Percentiles rank a stretch among this genome's conserved stretches.
Evolutionary conservation across 2,329 filamentous ascomycete species (phyloP).

Genomic region (Fusarium virguliforme): DNA sequence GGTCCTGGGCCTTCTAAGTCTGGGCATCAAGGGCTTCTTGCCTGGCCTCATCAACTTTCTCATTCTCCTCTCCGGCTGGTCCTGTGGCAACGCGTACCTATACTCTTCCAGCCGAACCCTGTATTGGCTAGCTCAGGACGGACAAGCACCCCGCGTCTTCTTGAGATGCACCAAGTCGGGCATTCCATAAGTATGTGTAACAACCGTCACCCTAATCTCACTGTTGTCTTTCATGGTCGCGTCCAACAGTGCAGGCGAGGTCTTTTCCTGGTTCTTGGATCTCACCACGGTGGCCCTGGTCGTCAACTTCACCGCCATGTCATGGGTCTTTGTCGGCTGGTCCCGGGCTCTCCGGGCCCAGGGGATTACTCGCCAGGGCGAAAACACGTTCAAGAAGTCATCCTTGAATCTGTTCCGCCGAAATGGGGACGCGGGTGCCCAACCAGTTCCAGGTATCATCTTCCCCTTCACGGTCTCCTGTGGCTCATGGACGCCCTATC

Average conservation of each 20-base stretch:
- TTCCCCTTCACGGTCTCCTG: slow-evolving; percentile 65
- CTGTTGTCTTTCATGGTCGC: slow-evolving; percentile 67
- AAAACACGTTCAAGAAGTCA: background rate
- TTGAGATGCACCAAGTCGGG: slow-evolving; percentile 72
- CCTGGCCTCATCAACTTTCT: slow-evolving; percentile 72
- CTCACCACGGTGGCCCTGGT: slow-evolving; percentile 70
- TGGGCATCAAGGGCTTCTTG: slow-evolving; percentile 65
- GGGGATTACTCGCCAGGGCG: slow-evolving; percentile 52
- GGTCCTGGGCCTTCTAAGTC: slow-evolving; percentile 71
- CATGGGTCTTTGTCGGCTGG: slow-evolving; percentile 61
- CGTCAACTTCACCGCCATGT: slow-evolving; percentile 68
- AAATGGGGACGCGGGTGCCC: slow-evolving; percentile 54
- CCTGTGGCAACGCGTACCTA: slow-evolving; percentile 64
- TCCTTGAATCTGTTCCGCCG: background rate
- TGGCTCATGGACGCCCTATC: slow-evolving; percentile 52
- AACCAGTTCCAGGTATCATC: slow-evolving; percentile 66
- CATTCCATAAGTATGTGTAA: slow-evolving; percentile 71
- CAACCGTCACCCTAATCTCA: slow-evolving; percentile 63
- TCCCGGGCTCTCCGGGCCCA: slow-evolving; percentile 67
- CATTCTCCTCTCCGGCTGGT: slow-evolving; percentile 69
- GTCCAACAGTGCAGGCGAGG: slow-evolving; percentile 62
- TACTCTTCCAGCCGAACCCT: slow-evolving; percentile 64
- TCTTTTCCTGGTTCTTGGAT: slow-evolving; percentile 69
- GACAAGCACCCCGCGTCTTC: slow-evolving; percentile 66
- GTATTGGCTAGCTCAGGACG: slow-evolving; percentile 64